Conservation (phyloP, 495 filamentous ascomycete genomes). For the Jackrogersella multiformis region DNA sequence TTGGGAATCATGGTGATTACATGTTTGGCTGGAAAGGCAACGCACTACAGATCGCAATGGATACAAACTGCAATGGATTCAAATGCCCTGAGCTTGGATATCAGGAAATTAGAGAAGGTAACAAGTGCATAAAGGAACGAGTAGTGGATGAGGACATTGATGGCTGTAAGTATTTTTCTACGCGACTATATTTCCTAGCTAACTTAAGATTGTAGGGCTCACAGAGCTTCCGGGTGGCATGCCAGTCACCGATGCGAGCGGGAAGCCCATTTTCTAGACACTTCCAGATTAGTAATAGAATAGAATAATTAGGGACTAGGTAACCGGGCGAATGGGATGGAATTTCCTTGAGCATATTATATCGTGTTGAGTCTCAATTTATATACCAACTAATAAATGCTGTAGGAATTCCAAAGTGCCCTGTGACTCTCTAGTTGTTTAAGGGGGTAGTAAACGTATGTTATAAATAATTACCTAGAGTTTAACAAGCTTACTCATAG, state of each 20-base stretch:
- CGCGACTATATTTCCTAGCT: not conserved
- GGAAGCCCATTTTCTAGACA: conserved; percentile 19
- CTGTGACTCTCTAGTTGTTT: no score
- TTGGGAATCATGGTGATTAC: conserved; percentile 42
- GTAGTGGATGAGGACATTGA: conserved; percentile 45
- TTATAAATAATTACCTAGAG: no score
- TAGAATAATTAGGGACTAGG: not conserved
- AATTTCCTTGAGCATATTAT: no score
- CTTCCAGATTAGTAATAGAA: not conserved
- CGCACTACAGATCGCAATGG: conserved; percentile 42
- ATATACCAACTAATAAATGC: no score
- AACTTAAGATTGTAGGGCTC: conserved; percentile 28
- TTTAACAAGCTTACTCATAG: no score
- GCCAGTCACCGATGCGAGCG: conserved; percentile 36
- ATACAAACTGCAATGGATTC: conserved; percentile 39
- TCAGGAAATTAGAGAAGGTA: conserved; percentile 44
- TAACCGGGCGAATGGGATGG: no score
- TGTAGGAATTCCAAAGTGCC: no score
- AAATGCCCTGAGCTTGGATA: conserved; percentile 32
- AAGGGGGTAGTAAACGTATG: no score
- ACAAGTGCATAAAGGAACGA: conserved; percentile 43
- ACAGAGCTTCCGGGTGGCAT: conserved; percentile 40
- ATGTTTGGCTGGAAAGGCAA: conserved; percentile 46
- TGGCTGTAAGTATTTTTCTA: conserved; percentile 41
- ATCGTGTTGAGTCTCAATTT: no score